Evolutionary conservation across 164 flowering plant genomes (phyloP), one percentile per base, ranked within the genome.

Genomic region (Aristolochia fimbriata): DNA sequence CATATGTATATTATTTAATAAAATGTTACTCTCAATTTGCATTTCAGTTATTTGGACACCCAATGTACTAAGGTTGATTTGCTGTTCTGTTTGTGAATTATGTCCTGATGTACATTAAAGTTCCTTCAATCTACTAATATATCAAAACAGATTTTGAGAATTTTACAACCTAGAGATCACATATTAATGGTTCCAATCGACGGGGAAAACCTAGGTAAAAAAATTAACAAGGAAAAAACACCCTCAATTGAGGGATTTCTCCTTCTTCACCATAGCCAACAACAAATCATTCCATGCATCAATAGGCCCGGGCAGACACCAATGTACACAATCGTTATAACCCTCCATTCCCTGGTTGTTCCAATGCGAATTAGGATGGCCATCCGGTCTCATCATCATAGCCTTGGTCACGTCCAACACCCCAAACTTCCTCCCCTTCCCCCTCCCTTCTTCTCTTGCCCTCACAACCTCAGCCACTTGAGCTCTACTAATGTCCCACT

Each of bases 231-330:
- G 37, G 7, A 31, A 3, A 7, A 31, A 31, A 3, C 37, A 31
- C 7, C 37, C 37, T n/a, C n/a, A n/a, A n/a, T 31, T 31, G 37
- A 31, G 37, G 37, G 37, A 31, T 31, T 31, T 31, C 37, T 49
- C 57, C 65, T 50, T 68, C 24, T 47, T 64, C 56, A 74, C 24
- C 56, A 62, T 47, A 23, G 72, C 84, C 69, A 87, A 23, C 64
- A 88, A 63, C 59, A 87, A 60, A 57, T 88, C 87, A 64, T 75
- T 88, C 98, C 98, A 92, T 0, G 66, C 62, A 63, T 92, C 98
- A n/a, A 88, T 65, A 0, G 96, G 94, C 20, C 98, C 98, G 0
- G 98, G 98, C 77, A 91, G 46, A 70, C 98, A 88, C 98, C 98
- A 88, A 46, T 91, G 98, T 4, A 81, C 74, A 46, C 98, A 89